These are phyloP conservation scores for Dorcoceras hygrometricum DNA, from an alignment of 257 asterid genomes.

Conservation along the genomic window DNA sequence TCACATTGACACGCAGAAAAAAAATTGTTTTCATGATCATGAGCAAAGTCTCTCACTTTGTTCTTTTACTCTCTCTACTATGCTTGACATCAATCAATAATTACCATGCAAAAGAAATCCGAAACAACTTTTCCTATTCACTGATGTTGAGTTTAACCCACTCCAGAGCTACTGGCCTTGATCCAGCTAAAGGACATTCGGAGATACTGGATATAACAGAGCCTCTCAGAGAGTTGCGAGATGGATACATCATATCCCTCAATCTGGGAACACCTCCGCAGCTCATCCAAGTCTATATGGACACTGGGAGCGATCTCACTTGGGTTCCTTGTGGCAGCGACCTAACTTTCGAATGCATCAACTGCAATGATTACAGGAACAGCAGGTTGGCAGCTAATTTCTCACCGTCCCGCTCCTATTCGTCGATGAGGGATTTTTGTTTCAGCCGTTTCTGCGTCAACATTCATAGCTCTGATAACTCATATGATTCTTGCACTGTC, in stretches of 20 bases:
- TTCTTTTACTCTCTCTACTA: conserved; percentile 24
- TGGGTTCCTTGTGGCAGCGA: conserved; percentile 82
- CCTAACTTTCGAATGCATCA: conserved; percentile 58
- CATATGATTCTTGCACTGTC: conserved; percentile 49
- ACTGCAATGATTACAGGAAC: conserved; percentile 43
- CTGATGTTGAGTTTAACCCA: conserved; percentile 31
- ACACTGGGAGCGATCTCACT: conserved; percentile 76
- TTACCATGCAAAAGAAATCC: conserved; percentile 37
- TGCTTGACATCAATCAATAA: conserved; percentile 18
- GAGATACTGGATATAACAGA: conserved; percentile 39
- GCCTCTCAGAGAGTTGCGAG: conserved; percentile 54
- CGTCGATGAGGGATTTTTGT: conserved; percentile 52
- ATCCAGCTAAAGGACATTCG: conserved; percentile 20
- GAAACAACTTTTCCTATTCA: conserved; percentile 28
- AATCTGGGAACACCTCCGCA: conserved; percentile 72
- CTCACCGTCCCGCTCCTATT: conserved; percentile 49
- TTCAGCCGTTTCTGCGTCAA: conserved; percentile 40
- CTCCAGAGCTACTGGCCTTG: conserved; percentile 24
- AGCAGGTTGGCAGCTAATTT: conserved; percentile 35
- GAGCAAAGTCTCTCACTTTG: conserved; percentile 15
- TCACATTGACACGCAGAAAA: conserved; percentile 1
- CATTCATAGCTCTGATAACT: conserved; percentile 56
- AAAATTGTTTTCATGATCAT: conserved; percentile 19
- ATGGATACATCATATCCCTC: conserved; percentile 62
- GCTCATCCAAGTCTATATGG: conserved; percentile 53